These are phyloP conservation scores for Vitis rupestris DNA, from an alignment of 164 flowering plant genomes.

Conservation along the genomic window DNA sequence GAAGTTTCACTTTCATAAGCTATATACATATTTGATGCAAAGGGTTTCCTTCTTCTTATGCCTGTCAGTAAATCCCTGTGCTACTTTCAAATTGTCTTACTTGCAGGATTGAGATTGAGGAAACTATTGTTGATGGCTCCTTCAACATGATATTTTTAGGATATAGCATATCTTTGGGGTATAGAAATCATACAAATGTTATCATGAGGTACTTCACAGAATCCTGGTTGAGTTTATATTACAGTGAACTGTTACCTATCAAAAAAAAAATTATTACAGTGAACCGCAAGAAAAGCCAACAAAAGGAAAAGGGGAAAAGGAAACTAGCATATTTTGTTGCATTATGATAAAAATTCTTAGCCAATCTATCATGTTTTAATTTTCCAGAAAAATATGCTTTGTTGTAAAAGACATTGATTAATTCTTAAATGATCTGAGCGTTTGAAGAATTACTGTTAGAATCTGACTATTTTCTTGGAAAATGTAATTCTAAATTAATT, in stretches of 20 bases:
- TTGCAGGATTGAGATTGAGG: conserved; percentile 88
- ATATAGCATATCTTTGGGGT: conserved; percentile 72
- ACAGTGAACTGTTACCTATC: not conserved
- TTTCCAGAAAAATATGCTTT: too few species aligned
- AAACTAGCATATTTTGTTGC: too few species aligned
- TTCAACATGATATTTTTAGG: conserved; percentile 92
- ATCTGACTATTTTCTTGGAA: not conserved
- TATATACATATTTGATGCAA: too few species aligned
- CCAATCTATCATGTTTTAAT: too few species aligned
- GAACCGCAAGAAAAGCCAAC: too few species aligned
- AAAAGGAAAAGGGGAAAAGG: too few species aligned
- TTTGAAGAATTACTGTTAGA: too few species aligned
- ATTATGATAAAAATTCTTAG: too few species aligned
- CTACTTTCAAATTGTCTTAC: not conserved
- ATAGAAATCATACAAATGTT: conserved; percentile 79
- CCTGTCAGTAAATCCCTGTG: too few species aligned
- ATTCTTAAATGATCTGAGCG: too few species aligned
- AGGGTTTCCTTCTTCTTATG: too few species aligned
- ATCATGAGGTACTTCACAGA: conserved; percentile 58
- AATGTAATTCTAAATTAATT: conserved; percentile 1
- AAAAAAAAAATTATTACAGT: not conserved
- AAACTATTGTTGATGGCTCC: conserved; percentile 70
- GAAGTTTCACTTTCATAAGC: not conserved
- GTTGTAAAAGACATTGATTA: too few species aligned
- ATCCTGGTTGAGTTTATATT: not conserved